Base-by-base conservation (phyloP, 164 flowering plant genomes). In the Macadamia tetraphylla region DNA sequence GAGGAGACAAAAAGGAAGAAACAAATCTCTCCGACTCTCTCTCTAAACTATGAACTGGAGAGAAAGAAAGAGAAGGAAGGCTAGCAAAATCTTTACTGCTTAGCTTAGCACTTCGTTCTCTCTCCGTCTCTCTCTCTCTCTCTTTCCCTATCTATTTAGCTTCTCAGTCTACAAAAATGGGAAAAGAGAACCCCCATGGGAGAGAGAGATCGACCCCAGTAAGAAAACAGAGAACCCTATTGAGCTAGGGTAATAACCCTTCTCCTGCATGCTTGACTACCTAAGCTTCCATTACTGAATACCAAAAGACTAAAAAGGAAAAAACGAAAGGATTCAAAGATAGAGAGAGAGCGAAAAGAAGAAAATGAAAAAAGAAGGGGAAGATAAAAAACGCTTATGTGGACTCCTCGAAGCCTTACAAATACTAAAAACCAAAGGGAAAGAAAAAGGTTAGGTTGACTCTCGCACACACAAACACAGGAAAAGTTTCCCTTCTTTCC, bases 391-490 rank as follows among this genome's bases (percentile, higher is more conserved):
- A 80, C 75, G 62, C 69, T 48, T 76, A 76, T 80, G 90, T 86
- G 95, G 92, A 86, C 80, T 83, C 78, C 65, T 86, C 77, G 79
- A 86, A 81, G 84, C 96, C 88, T 88, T 87, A 80, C 89, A 86
- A 77, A 86, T 76, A 73, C 72, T 75, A 65, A 80, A 58, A 14
- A 62, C 72, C 79, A 76, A 74, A 70, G 60, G 46, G 48, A 23
- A 23, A 23, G 74, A 79, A 80, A 46, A 75, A 63, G 73, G 83
- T 69, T 71, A 61, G 81, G 90, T 89, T 87, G 92, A 87, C 92
- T 85, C 81, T 81, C 65, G 60, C 67, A 35, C 40, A 35, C 40
- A 35, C 40, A 35, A 35, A 35, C 40, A 5, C 40, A 35, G 23
- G 23, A 23, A 23, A 2, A 35, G 3, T 35, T 35, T 35, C 1